Evolutionary conservation across 202 grass and related monocot species (phyloP), one percentile per base, ranked within the genome.

Genomic region (Dendrocalamus latiflorus): DNA sequence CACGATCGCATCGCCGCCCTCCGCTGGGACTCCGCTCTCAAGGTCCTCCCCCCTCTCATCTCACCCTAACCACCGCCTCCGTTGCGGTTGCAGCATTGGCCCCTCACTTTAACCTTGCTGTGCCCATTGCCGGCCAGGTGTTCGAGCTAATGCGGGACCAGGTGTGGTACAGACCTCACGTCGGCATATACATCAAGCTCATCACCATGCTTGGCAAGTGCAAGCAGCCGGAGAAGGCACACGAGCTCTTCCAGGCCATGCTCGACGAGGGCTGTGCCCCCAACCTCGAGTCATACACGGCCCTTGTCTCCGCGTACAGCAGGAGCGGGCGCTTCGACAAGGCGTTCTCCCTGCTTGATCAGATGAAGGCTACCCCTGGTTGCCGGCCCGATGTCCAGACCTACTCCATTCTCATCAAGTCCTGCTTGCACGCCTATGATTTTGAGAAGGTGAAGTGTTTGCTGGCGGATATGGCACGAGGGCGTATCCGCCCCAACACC

Each of bases 171-270:
- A 87, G 85, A 48, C 96, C 96, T 16, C 82, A 98, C 82, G 25
- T 85, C 0, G 91, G 93, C 14, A 88, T 95, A 66, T 98, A 95
- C 77, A 90, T 93, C 63, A 98, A 98, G 89, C 93, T 98, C 48
- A 95, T 98, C 82, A 90, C 94, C 61, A 92, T 95, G 93, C 87
- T 98, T 20, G 96, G 96, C 15, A 98, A 95, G 89, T 98, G 96
- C 81, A 95, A 90, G 84, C 93, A 98, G 39, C 89, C 93, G 1
- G 85, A 87, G 86, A 93, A 83, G 66, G 96, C 93, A 38, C 96
- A 95, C 59, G 80, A 88, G 75, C 89, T 98, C 1, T 98, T 98
- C 83, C 81, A 93, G 85, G 80, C 89, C 24, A 98, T 98, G 93
- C 36, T 93, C 60, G 91, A 93, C 45, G 95, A 98, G 72, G 93